These are phyloP conservation scores for Exophiala dermatitidis DNA, from an alignment of 2,329 filamentous ascomycete genomes.

Conservation along the genomic window DNA sequence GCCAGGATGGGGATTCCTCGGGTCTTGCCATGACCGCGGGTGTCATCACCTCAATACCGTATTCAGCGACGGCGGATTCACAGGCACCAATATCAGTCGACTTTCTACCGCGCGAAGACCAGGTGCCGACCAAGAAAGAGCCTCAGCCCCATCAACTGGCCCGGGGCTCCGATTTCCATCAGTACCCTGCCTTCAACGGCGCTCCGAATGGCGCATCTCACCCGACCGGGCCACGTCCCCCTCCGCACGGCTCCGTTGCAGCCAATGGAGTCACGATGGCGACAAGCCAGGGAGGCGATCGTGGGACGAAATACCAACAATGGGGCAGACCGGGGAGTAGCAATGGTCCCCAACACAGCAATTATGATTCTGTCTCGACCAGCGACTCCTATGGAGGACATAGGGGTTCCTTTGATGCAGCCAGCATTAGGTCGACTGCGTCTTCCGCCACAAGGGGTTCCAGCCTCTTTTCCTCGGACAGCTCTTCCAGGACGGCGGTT, in stretches of 20 bases:
- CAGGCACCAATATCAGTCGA: slow-evolving; percentile 67
- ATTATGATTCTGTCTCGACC: slow-evolving; percentile 57
- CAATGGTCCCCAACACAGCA: slow-evolving; percentile 48
- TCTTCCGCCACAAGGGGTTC: slow-evolving; percentile 53
- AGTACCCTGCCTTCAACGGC: slow-evolving; percentile 70
- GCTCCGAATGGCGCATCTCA: slow-evolving; percentile 49
- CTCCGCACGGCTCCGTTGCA: slow-evolving; percentile 39
- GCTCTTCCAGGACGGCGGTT: slow-evolving; percentile 39
- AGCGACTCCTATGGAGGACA: slow-evolving; percentile 47
- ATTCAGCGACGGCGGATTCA: slow-evolving; percentile 63
- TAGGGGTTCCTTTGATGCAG: slow-evolving; percentile 56
- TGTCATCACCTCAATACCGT: slow-evolving; percentile 80
- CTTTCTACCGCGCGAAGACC: slow-evolving; percentile 61
- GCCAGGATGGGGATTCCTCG: slow-evolving; percentile 51
- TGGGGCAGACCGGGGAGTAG: slow-evolving; percentile 60
- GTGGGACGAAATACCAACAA: slow-evolving; percentile 66
- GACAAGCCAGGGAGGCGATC: slow-evolving; percentile 63
- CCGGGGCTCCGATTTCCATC: slow-evolving; percentile 76
- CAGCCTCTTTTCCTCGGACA: slow-evolving; percentile 51
- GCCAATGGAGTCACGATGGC: slow-evolving; percentile 54
- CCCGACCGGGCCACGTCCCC: slow-evolving; percentile 55
- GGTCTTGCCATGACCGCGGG: slow-evolving; percentile 69
- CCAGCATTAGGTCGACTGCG: slow-evolving; percentile 55
- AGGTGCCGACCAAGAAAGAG: slow-evolving; percentile 57
- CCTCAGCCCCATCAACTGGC: slow-evolving; percentile 77